These are phyloP conservation scores for Stachybotrys elegans DNA, from an alignment of 2,329 filamentous ascomycete species.

Conservation along the genomic window DNA sequence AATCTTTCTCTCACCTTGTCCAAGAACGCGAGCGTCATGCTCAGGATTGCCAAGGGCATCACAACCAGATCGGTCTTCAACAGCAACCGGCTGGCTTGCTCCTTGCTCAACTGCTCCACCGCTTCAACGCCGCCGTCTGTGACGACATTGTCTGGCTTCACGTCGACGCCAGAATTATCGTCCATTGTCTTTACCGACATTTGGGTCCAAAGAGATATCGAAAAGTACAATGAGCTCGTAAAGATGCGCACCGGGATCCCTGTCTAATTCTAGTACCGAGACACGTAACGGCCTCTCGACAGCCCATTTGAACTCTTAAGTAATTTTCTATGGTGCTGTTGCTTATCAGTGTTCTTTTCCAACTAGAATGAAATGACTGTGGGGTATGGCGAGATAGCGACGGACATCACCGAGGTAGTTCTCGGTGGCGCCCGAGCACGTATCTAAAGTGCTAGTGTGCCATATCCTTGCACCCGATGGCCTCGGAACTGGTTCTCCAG, in stretches of 20 bases:
- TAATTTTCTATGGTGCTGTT: too few relatives aligned
- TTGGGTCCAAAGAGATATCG: too few relatives aligned
- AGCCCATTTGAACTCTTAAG: too few relatives aligned
- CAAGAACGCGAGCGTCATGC: constrained; percentile 11
- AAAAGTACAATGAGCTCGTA: too few relatives aligned
- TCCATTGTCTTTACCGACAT: not conserved
- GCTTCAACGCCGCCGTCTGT: not conserved
- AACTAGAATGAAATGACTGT: too few relatives aligned
- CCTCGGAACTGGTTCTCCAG: too few relatives aligned
- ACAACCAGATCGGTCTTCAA: constrained; percentile 12
- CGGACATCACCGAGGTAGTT: not conserved
- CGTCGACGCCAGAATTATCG: not conserved
- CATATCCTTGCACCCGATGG: too few relatives aligned
- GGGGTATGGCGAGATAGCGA: not conserved
- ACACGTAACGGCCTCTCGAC: too few relatives aligned
- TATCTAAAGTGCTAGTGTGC: too few relatives aligned
- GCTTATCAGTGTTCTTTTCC: too few relatives aligned
- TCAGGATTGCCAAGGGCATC: constrained; percentile 10
- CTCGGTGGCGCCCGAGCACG: not conserved
- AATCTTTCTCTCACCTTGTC: constrained; percentile 7
- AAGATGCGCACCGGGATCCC: too few relatives aligned
- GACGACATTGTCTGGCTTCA: not conserved
- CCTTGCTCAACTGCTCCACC: constrained; percentile 4
- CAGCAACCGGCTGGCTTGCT: constrained; percentile 7
- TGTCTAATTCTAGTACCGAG: too few relatives aligned